A percentile compares a stretch with the other conserved stretches of the same genome.
Conservation (phyloP, 352 stramenopile genomes). For the Globisporangium polare region DNA sequence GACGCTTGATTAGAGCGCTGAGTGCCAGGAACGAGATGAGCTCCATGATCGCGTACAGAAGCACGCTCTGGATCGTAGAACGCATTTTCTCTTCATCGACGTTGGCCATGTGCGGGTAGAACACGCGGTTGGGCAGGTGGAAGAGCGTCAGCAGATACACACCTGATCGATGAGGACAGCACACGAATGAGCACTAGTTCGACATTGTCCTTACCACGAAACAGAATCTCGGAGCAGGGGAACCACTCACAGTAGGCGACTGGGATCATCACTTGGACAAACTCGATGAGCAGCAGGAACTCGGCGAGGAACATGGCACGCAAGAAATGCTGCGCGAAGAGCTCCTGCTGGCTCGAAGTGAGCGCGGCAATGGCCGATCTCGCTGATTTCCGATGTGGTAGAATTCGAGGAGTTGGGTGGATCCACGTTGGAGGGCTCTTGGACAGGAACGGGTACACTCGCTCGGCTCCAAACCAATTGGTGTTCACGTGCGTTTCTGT, state of each 20-base stretch:
- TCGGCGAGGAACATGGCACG: slow-evolving; percentile 13
- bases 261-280: slow-evolving; percentile 17
- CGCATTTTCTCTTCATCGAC: not conserved
- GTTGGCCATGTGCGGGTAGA: not conserved
- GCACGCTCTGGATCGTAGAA: not conserved
- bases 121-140: not conserved
- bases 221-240: slow-evolving; percentile 9
- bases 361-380: not conserved
- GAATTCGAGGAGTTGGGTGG: not conserved
- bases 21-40: not conserved
- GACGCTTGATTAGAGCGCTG: not conserved
- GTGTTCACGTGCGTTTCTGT: too few relatives aligned
- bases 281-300: slow-evolving; percentile 19
- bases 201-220: too few relatives aligned
- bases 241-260: slow-evolving; percentile 13
- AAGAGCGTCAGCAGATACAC: not conserved
- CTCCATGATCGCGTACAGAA: slow-evolving; percentile 1
- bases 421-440: not conserved
- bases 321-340: slow-evolving; percentile 7
- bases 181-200: too few relatives aligned
- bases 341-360: not conserved
- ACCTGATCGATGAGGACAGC: not conserved
- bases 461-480: too few relatives aligned
- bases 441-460: too few relatives aligned
- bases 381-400: not conserved